These are phyloP conservation scores for Rhizophlyctis rosea DNA, from an alignment of 192 early-diverging fungal genomes.

Conservation along the genomic window DNA sequence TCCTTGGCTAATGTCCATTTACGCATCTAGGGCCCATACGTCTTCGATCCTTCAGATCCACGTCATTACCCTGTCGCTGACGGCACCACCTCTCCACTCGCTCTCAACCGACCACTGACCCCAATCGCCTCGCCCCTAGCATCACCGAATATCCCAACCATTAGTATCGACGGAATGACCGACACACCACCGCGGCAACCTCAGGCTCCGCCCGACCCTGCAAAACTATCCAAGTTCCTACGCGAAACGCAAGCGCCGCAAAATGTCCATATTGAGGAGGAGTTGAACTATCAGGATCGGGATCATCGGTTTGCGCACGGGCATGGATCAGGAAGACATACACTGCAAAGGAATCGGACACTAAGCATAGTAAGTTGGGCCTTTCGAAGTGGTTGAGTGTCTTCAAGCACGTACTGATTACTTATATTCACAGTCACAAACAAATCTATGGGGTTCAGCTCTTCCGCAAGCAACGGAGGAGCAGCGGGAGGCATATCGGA, in stretches of 20 bases:
- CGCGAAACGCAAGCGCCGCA: not conserved
- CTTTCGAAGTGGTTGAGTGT: not conserved
- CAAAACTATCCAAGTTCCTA: not conserved
- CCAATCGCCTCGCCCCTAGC: too few species aligned
- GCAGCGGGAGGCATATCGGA: slow-evolving; percentile 13
- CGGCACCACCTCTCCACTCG: too few species aligned
- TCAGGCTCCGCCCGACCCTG: not conserved
- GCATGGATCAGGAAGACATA: not conserved
- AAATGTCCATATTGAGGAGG: slow-evolving; percentile 36
- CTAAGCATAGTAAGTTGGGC: not conserved
- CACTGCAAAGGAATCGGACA: not conserved
- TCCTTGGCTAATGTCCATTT: too few species aligned
- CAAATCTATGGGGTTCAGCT: not conserved
- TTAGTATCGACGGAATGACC: too few species aligned
- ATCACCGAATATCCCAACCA: too few species aligned
- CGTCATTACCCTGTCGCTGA: too few species aligned
- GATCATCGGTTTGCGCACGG: slow-evolving; percentile 37
- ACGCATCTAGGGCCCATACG: too few species aligned
- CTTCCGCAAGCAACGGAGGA: not conserved
- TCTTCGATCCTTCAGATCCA: too few species aligned
- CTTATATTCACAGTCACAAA: slow-evolving; percentile 5
- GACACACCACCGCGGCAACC: too few species aligned
- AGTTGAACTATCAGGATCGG: slow-evolving; percentile 34
- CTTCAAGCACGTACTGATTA: slow-evolving; percentile 1
- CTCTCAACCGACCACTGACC: too few species aligned